Evolutionary conservation across 306 rosid species (phyloP), one percentile per base, ranked within the genome.

Genomic region (Trifolium subterraneum): DNA sequence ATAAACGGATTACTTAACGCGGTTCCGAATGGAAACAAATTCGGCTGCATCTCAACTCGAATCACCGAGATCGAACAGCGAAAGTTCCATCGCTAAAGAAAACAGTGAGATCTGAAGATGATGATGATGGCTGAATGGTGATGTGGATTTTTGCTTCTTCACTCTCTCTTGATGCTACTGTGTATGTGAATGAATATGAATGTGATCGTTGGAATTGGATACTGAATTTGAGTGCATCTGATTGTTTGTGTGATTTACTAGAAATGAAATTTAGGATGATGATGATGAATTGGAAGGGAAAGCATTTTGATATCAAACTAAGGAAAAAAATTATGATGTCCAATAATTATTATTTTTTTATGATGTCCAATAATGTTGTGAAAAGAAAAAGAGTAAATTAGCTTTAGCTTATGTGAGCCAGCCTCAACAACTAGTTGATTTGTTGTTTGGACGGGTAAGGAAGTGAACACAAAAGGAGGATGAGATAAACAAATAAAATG

Each of bases 21-120:
- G 64, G 87, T 88, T 42, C 90, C 96, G 71, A 94, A 87, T 19
- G 98, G 96, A 22, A 85, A 88, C 87, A 86, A 80, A 79, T 90
- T 92, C 83, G 96, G 96, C 93, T 90, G 99, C 99, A 92, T 92
- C 90, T 88, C 97, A 95, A 81, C 79, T 81, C 83, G 70, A 81
- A 77, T 22, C 77, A 48, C 77, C 85, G 39, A 86, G 87, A 87
- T 80, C 88, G 54, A 68, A 44, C 54, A 44, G 8, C 22, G 51
- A 23, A 45, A 63, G 25, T 35, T 31, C 78, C 87, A 81, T 80
- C 39, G 8, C 39, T 7, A 36, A 7, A 36, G 1, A 7, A 12
- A 10, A 48, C 19, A 48, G 19, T 31, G 72, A 72, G 79, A 72
- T 84, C 80, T 48, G 82, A 7, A 7, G 19, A 18, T 29, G 65